These are phyloP conservation scores for Mortierella antarctica DNA, from an alignment of 192 early-diverging fungal species.

Conservation along the genomic window DNA sequence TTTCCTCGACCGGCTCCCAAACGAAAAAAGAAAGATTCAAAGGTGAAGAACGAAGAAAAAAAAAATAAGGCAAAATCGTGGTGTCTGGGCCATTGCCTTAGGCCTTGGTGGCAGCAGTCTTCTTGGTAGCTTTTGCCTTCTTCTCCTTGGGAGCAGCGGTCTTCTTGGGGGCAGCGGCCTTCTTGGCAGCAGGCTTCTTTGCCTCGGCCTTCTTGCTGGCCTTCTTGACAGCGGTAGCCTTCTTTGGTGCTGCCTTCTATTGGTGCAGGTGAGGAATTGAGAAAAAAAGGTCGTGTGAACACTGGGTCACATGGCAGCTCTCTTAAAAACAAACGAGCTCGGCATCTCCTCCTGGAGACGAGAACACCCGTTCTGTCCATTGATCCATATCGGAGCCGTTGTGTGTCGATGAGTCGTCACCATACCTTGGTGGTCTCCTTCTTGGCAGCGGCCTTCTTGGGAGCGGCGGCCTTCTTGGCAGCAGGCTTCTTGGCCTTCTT, in stretches of 20 bases:
- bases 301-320: no score
- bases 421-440: slow-evolving; percentile 15
- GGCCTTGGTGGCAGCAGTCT: slow-evolving; percentile 26
- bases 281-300: background rate
- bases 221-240: slow-evolving; percentile 54
- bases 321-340: no score
- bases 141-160: slow-evolving; percentile 54
- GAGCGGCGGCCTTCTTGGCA: slow-evolving; percentile 59
- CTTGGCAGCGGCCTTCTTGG: slow-evolving; percentile 63
- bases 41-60: background rate
- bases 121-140: slow-evolving; percentile 52
- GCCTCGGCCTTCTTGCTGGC: slow-evolving; percentile 23
- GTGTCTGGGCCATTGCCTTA: slow-evolving; percentile 1
- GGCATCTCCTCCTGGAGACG: no score
- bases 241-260: slow-evolving; percentile 50
- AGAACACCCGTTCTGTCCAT: no score
- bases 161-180: slow-evolving; percentile 31
- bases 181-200: slow-evolving; percentile 43
- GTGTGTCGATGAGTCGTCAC: background rate
- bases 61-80: background rate
- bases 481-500: slow-evolving; percentile 57
- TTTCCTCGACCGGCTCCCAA: no score
- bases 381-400: no score
- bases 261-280: background rate
- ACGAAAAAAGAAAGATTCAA: no score